A percentile compares a stretch with the other conserved stretches of the same genome.
phyloP scores from a whole-genome alignment of 2,329 filamentous ascomycete genomes.

The Nigrospora osmanthi region DNA sequence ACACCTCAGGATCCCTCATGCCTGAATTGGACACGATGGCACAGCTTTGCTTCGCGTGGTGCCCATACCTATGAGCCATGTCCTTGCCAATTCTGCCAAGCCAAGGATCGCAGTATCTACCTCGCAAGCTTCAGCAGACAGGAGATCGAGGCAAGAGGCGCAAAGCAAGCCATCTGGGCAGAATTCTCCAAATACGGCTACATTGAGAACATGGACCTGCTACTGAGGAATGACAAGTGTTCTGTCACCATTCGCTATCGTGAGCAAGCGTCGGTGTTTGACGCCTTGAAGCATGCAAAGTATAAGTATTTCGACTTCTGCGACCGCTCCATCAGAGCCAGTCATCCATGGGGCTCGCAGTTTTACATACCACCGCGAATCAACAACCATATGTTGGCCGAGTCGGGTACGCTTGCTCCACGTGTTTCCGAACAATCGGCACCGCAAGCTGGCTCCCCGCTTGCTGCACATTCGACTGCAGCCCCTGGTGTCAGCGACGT shows the following conservation, averaged over 20 bases:
- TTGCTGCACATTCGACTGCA: neutral
- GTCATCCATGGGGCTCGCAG: neutral
- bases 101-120: conserved; percentile 1
- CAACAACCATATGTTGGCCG: neutral
- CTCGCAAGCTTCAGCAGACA: neutral
- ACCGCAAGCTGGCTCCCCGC: no score
- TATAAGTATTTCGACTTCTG: neutral
- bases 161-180: neutral
- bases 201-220: neutral
- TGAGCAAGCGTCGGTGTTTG: no score
- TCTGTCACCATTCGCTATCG: no score
- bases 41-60: no score
- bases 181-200: neutral
- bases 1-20: neutral
- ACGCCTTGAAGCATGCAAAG: no score
- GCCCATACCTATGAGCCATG: neutral
- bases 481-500: neutral
- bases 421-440: no score
- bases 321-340: neutral
- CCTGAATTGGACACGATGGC: neutral
- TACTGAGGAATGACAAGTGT: no score
- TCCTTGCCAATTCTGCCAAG: neutral
- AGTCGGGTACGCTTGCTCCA: no score
- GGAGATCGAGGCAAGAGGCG: neutral
- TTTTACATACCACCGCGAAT: neutral